A percentile compares a stretch with the other conserved stretches of the same genome.
These are phyloP conservation scores for Penicillium polonicum DNA, from an alignment of 2,329 filamentous ascomycete species.

Conservation along the genomic window DNA sequence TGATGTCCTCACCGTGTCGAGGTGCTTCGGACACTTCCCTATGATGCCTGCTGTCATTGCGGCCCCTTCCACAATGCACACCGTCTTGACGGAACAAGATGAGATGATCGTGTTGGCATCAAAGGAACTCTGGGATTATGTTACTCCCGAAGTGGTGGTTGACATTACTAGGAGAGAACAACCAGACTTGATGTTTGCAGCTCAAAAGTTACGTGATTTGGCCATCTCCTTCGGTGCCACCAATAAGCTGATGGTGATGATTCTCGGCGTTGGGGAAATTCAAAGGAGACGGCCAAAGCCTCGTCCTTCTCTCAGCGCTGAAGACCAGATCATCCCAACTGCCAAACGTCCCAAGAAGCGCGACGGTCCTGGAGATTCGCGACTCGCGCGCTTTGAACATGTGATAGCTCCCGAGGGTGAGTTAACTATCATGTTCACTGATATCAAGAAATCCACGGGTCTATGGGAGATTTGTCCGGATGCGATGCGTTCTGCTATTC, in stretches of 20 bases:
- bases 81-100: slow-evolving; percentile 80
- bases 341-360: slow-evolving; percentile 64
- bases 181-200: slow-evolving; percentile 86
- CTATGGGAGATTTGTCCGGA: slow-evolving; percentile 94
- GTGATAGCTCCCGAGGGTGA: slow-evolving; percentile 89
- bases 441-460: slow-evolving; percentile 97
- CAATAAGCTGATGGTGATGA: slow-evolving; percentile 98
- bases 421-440: slow-evolving; percentile 92
- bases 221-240: slow-evolving; percentile 94
- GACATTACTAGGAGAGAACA: slow-evolving; percentile 87
- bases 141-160: slow-evolving; percentile 84
- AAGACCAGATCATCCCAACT: slow-evolving; percentile 59
- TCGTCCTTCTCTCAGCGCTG: slow-evolving; percentile 79
- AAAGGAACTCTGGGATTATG: slow-evolving; percentile 90
- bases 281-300: slow-evolving; percentile 78
- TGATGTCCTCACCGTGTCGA: slow-evolving; percentile 83
- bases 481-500: slow-evolving; percentile 95
- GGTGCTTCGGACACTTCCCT: slow-evolving; percentile 92
- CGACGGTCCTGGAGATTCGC: slow-evolving; percentile 72
- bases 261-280: slow-evolving; percentile 87
- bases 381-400: slow-evolving; percentile 82
- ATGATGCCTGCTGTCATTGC: slow-evolving; percentile 92
- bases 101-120: slow-evolving; percentile 93
- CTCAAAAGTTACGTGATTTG: slow-evolving; percentile 89
- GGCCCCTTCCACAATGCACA: slow-evolving; percentile 75